Evolutionary conservation across 441 rosid genomes (phyloP).

Genomic region (Corymbia citriodora): DNA sequence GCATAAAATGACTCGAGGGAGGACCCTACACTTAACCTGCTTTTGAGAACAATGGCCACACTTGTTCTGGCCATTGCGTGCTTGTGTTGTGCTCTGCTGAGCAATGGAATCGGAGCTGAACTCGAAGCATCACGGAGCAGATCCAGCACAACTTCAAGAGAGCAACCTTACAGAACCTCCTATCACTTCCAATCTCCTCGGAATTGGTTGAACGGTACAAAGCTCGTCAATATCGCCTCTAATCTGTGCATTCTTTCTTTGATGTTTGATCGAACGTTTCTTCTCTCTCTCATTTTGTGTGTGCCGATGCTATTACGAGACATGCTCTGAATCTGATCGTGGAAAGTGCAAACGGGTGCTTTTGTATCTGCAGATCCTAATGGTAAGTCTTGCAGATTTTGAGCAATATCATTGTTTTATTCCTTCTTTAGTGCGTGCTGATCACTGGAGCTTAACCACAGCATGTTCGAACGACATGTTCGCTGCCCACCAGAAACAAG

Average conservation of each 20-base stretch:
- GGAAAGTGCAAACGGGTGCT: neutral
- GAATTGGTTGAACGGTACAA: slow-evolving; percentile 60
- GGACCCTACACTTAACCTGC: neutral
- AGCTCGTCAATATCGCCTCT: neutral
- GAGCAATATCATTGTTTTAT: neutral
- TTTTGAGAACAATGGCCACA: neutral
- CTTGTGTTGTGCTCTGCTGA: slow-evolving; percentile 11
- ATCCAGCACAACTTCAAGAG: slow-evolving; percentile 13
- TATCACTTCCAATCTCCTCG: slow-evolving; percentile 53
- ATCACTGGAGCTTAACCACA: neutral
- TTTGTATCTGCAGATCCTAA: slow-evolving; percentile 45
- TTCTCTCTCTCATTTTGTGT: neutral
- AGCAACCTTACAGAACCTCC: slow-evolving; percentile 35
- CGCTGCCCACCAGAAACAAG: neutral
- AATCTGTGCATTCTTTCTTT: neutral
- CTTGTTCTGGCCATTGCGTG: slow-evolving; percentile 7
- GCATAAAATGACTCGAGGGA: neutral
- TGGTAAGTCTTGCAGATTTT: slow-evolving; percentile 28
- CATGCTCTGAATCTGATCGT: slow-evolving; percentile 3
- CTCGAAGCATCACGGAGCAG: slow-evolving; percentile 5
- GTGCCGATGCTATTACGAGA: neutral
- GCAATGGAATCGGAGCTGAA: slow-evolving; percentile 4
- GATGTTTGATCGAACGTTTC: neutral
- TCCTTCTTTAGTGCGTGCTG: neutral
- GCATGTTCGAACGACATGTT: neutral